phyloP scores from a whole-genome alignment of 2,329 filamentous ascomycete genomes.

The Chaetomiaceae sp. region DNA sequence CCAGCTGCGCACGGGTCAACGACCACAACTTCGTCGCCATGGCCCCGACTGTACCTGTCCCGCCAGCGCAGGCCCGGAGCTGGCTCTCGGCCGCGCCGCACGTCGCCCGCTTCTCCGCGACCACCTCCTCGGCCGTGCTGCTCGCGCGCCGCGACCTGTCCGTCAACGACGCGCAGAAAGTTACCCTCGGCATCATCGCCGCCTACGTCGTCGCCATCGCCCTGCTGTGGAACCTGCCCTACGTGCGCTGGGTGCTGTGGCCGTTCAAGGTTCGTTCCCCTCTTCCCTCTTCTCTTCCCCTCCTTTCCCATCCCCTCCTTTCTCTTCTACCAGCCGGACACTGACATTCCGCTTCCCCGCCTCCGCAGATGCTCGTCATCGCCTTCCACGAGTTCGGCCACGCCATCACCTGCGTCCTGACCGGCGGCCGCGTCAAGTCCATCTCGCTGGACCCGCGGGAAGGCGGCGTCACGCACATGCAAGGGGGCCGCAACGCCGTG shows the following conservation, averaged over 20 bases:
- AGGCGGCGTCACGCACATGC: constrained; percentile 73
- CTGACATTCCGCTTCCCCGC: no score
- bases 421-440: constrained; percentile 66
- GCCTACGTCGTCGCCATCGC: constrained; percentile 69
- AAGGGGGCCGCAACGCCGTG: constrained; percentile 61
- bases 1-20: no score
- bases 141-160: constrained; percentile 48
- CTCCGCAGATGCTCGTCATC: constrained; percentile 66
- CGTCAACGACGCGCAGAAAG: constrained; percentile 61
- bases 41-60: constrained; percentile 6
- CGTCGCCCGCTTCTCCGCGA: constrained; percentile 12
- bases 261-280: constrained; percentile 63
- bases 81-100: constrained; percentile 16
- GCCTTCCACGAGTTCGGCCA: constrained; percentile 78
- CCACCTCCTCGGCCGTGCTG: constrained; percentile 7
- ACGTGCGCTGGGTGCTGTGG: constrained; percentile 68
- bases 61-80: background rate
- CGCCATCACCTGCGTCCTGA: constrained; percentile 64
- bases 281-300: background rate
- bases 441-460: constrained; percentile 71
- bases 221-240: constrained; percentile 73
- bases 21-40: no score
- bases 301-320: background rate
- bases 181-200: constrained; percentile 59
- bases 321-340: background rate